These are phyloP conservation scores for Epichloe hybrida DNA, from an alignment of 2,329 filamentous ascomycete genomes.

Conservation along the genomic window DNA sequence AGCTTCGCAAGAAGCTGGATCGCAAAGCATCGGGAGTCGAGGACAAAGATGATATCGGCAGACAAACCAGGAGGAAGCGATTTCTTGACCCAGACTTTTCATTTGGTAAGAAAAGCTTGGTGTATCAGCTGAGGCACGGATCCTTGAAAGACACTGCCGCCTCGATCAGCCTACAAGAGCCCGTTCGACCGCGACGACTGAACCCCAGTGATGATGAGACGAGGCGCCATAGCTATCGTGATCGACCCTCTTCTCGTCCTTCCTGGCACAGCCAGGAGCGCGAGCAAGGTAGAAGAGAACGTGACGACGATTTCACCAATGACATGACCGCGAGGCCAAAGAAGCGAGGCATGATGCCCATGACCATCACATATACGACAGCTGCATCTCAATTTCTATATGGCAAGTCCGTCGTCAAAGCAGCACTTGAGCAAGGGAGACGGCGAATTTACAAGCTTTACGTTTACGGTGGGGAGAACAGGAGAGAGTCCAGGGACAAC, in stretches of 20 bases:
- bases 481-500: conserved; percentile 35
- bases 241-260: neutral
- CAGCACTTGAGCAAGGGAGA: conserved; percentile 52
- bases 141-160: conserved; percentile 16
- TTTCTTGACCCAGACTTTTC: conserved; percentile 35
- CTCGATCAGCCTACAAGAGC: conserved; percentile 13
- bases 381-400: conserved; percentile 88
- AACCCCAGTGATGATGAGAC: neutral
- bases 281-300: neutral
- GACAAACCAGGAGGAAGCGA: conserved; percentile 34
- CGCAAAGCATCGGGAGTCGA: conserved; percentile 23
- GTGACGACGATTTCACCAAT: neutral
- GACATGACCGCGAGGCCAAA: conserved; percentile 2
- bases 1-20: conserved; percentile 39
- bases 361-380: conserved; percentile 49
- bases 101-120: conserved; percentile 43
- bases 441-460: conserved; percentile 79
- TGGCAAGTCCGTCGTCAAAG: conserved; percentile 66
- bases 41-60: conserved; percentile 18
- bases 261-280: neutral
- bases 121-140: conserved; percentile 39
- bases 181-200: conserved; percentile 9
- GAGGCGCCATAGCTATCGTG: neutral
- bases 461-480: conserved; percentile 48
- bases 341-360: conserved; percentile 21